Conservation (phyloP, 805 yeast genomes). For the Candida gorgasii region DNA sequence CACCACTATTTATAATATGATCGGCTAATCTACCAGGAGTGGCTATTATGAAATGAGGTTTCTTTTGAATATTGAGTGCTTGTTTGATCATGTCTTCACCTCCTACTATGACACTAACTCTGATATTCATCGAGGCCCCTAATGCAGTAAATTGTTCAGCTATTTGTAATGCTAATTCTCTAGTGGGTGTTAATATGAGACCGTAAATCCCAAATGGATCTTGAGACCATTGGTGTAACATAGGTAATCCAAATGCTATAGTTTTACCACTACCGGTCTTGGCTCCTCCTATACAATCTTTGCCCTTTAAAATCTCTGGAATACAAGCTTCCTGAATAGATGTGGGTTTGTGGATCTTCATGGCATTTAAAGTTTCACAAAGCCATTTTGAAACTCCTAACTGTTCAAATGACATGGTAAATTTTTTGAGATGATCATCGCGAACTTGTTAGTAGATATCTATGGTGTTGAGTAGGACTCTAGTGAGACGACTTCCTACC, state of each 20-base stretch:
- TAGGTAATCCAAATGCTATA: constrained; percentile 96
- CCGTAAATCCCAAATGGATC: constrained; percentile 96
- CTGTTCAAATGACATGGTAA: constrained; percentile 47
- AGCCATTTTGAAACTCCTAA: constrained; percentile 89
- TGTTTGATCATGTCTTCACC: constrained; percentile 94
- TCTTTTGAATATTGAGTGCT: constrained; percentile 72
- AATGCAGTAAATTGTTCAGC: constrained; percentile 95
- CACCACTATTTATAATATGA: constrained; percentile 84
- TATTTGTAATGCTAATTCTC: constrained; percentile 94
- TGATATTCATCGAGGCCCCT: constrained; percentile 85
- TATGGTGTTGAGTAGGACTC: too few relatives aligned
- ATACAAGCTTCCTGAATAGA: constrained; percentile 86
- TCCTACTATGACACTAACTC: constrained; percentile 85
- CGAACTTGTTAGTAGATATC: background rate
- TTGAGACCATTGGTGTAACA: constrained; percentile 90
- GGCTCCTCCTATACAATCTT: constrained; percentile 97
- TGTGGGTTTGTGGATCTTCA: constrained; percentile 84
- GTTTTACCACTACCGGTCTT: constrained; percentile 98
- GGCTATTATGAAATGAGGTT: constrained; percentile 94
- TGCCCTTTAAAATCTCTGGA: constrained; percentile 78
- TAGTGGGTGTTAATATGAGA: constrained; percentile 81
- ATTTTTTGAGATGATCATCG: constrained; percentile 8
- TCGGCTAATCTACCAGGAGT: constrained; percentile 97
- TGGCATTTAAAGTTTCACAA: constrained; percentile 71
- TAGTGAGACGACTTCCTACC: too few relatives aligned